A percentile compares a stretch with the other conserved stretches of the same genome.
phyloP scores from a whole-genome alignment of 192 early-diverging fungal species.

The Powellomyces hirtus region DNA sequence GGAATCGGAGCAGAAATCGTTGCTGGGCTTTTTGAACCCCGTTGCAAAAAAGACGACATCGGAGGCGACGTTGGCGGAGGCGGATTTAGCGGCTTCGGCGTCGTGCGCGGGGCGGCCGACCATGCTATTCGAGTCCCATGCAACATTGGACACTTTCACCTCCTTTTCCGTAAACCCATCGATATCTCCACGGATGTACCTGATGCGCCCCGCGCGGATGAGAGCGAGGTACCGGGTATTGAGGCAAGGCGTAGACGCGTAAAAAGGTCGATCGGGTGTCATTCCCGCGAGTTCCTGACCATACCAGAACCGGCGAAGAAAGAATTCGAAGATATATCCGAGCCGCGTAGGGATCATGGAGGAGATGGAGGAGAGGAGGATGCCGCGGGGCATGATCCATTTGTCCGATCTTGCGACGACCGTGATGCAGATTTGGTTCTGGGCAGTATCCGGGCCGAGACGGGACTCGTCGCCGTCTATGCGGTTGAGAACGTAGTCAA shows the following conservation, averaged over 20 bases:
- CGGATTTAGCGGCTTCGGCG: neutral
- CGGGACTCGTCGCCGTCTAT: conserved; percentile 5
- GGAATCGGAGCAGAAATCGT: neutral
- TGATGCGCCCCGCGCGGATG: conserved; percentile 13
- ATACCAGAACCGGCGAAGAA: conserved; percentile 24
- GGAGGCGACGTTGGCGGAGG: neutral
- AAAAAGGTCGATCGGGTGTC: conserved; percentile 18
- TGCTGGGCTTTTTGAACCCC: conserved; percentile 17
- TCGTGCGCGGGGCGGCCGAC: neutral
- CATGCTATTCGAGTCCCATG: conserved; percentile 24
- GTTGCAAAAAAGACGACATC: conserved; percentile 19
- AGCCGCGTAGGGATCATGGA: conserved; percentile 7
- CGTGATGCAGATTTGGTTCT: conserved; percentile 4
- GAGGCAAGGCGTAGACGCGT: conserved; percentile 23
- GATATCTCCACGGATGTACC: conserved; percentile 21
- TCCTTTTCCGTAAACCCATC: neutral
- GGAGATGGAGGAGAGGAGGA: neutral
- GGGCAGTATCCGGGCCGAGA: conserved; percentile 10
- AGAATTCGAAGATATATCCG: conserved; percentile 9
- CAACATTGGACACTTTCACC: neutral
- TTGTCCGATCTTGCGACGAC: conserved; percentile 14
- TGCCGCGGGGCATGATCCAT: conserved; percentile 22
- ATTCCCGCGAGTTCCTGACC: conserved; percentile 17
- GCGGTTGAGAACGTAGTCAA: conserved; percentile 16
- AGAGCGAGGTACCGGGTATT: conserved; percentile 18